phyloP scores from a whole-genome alignment of 345 rosid genomes.

The Psidium guajava region DNA sequence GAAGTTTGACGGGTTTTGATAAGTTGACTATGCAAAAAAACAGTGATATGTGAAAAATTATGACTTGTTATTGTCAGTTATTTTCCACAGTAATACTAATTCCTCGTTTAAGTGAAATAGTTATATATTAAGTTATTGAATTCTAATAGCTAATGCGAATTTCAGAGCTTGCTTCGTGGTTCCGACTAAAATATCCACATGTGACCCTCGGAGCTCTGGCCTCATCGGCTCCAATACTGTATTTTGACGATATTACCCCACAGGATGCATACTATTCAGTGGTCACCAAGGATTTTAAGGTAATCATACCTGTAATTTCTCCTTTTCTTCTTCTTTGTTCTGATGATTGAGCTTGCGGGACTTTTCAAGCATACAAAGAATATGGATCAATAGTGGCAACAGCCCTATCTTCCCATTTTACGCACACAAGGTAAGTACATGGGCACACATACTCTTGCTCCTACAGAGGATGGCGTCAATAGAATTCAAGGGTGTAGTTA shows the following conservation, averaged over 20 bases:
- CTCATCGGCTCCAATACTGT: conserved; percentile 63
- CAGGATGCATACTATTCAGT: conserved; percentile 32
- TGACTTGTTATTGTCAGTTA: background rate
- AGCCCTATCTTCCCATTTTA: background rate
- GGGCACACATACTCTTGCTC: background rate
- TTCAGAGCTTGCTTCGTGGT: conserved; percentile 66
- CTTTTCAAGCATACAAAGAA: background rate
- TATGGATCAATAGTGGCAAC: background rate
- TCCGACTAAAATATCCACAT: conserved; percentile 63
- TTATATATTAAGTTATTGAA: background rate
- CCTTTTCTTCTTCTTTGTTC: background rate
- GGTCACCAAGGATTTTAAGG: conserved; percentile 43
- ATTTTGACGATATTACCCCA: conserved; percentile 33
- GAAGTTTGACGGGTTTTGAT: background rate
- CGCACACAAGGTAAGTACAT: background rate
- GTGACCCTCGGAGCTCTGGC: conserved; percentile 54
- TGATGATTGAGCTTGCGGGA: background rate
- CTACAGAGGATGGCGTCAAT: background rate
- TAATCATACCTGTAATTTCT: background rate
- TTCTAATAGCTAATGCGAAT: background rate
- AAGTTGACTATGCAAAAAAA: background rate
- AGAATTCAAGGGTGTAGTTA: background rate
- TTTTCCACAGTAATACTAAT: background rate
- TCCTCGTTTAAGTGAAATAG: background rate
- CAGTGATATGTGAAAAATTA: background rate